These are phyloP conservation scores for Penicillium silybi DNA, from an alignment of 495 filamentous ascomycete species.

Conservation along the genomic window DNA sequence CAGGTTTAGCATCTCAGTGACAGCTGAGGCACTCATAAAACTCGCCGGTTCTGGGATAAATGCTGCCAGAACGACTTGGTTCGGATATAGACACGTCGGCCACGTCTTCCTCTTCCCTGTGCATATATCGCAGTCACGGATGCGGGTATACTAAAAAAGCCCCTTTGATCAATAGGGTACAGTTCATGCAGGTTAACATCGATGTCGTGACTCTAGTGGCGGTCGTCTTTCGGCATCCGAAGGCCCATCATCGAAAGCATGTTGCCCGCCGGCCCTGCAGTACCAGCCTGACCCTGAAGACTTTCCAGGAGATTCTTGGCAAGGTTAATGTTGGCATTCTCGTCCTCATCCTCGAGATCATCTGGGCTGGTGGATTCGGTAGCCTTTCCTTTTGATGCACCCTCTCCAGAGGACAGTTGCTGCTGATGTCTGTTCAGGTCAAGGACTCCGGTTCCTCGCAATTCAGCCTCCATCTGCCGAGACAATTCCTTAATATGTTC, in stretches of 20 bases:
- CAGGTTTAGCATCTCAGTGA: background rate
- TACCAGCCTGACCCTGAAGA: constrained; percentile 82
- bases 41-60: background rate
- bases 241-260: constrained; percentile 82
- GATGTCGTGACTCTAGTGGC: constrained; percentile 5
- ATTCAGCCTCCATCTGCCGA: constrained; percentile 74
- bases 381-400: constrained; percentile 23
- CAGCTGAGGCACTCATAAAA: background rate
- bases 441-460: constrained; percentile 72
- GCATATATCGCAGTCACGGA: background rate
- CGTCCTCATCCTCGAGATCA: constrained; percentile 45
- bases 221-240: constrained; percentile 72
- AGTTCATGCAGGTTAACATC: background rate
- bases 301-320: constrained; percentile 89
- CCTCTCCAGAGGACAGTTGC: constrained; percentile 11
- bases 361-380: constrained; percentile 11
- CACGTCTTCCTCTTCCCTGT: background rate
- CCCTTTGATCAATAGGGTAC: background rate
- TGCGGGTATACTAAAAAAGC: background rate
- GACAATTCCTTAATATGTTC: constrained; percentile 70
- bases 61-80: background rate
- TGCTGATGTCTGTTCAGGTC: constrained; percentile 50
- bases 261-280: constrained; percentile 81
- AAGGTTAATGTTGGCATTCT: constrained; percentile 79
- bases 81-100: background rate